Conservation (phyloP, 2,329 filamentous ascomycete genomes). For the Fusarium devonianum region DNA sequence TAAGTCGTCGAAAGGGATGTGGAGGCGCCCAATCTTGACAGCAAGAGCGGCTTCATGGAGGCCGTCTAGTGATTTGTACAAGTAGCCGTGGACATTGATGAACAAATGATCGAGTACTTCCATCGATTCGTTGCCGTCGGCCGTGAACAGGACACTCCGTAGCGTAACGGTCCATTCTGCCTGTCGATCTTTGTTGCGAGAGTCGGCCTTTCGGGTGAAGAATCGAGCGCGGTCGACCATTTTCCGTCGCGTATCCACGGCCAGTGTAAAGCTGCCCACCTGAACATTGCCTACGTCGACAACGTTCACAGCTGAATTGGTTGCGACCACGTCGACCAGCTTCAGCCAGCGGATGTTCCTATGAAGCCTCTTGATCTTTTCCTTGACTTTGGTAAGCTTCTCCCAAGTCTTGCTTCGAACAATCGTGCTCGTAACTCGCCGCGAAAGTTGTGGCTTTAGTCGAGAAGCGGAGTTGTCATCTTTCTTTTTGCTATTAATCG, state of each 20-base stretch:
- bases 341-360: conserved; percentile 87
- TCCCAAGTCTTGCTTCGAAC: conserved; percentile 80
- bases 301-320: conserved; percentile 78
- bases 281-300: conserved; percentile 85
- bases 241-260: conserved; percentile 89
- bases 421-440: conserved; percentile 18
- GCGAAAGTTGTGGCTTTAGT: conserved; percentile 24
- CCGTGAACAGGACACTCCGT: conserved; percentile 86
- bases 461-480: conserved; percentile 39
- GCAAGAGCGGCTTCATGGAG: conserved; percentile 89
- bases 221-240: conserved; percentile 90
- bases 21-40: conserved; percentile 88
- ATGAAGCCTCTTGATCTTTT: conserved; percentile 85
- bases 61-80: conserved; percentile 85
- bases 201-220: conserved; percentile 76
- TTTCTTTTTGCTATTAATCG: conserved; percentile 36
- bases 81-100: conserved; percentile 88
- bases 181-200: conserved; percentile 67
- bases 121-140: conserved; percentile 81
- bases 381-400: conserved; percentile 78
- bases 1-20: conserved; percentile 90
- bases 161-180: conserved; percentile 94
- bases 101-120: conserved; percentile 89
- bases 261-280: conserved; percentile 82
- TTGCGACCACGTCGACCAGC: conserved; percentile 86